A percentile compares a stretch with the other conserved stretches of the same genome.
These are phyloP conservation scores for Fusarium sp. DNA, from an alignment of 2,329 filamentous ascomycete genomes.

Conservation along the genomic window DNA sequence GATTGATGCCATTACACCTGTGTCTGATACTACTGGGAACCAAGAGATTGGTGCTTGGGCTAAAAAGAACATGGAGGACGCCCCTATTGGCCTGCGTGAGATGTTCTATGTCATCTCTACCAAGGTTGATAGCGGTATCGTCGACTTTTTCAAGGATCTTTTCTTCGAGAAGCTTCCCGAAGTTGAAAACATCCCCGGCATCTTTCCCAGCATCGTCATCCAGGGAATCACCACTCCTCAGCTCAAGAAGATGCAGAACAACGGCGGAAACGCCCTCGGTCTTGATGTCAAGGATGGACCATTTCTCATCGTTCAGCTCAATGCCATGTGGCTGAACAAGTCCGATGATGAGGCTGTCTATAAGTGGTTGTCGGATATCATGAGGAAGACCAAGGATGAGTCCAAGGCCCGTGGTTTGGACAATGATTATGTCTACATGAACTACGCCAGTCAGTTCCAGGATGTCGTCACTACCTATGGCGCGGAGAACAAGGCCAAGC, in stretches of 20 bases:
- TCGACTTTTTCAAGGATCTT: conserved; percentile 7
- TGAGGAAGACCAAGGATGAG: conserved; percentile 16
- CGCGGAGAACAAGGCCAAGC: conserved; percentile 46
- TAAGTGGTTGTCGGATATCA: conserved; percentile 29
- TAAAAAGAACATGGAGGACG: conserved; percentile 3
- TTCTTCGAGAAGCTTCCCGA: conserved; percentile 36
- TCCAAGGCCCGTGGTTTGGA: conserved; percentile 47
- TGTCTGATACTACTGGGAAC: conserved; percentile 13
- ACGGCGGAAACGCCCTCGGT: conserved; percentile 47
- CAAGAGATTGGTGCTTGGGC: neutral
- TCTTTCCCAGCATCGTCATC: conserved; percentile 44
- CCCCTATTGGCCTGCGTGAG: conserved; percentile 8
- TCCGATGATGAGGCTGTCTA: conserved; percentile 48
- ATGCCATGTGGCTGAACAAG: conserved; percentile 23
- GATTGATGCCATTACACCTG: conserved; percentile 46
- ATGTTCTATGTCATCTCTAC: conserved; percentile 19
- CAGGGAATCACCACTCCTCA: conserved; percentile 55
- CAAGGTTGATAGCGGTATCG: conserved; percentile 12
- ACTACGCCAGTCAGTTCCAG: conserved; percentile 57
- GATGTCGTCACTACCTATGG: conserved; percentile 55
- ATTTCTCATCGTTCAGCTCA: conserved; percentile 24
- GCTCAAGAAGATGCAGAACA: conserved; percentile 47
- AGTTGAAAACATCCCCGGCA: conserved; percentile 34
- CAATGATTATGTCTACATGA: conserved; percentile 56
- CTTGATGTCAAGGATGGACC: conserved; percentile 40